Evolutionary conservation across 2,329 filamentous ascomycete genomes (phyloP).

Genomic region (Calcarisporium arbuscula): DNA sequence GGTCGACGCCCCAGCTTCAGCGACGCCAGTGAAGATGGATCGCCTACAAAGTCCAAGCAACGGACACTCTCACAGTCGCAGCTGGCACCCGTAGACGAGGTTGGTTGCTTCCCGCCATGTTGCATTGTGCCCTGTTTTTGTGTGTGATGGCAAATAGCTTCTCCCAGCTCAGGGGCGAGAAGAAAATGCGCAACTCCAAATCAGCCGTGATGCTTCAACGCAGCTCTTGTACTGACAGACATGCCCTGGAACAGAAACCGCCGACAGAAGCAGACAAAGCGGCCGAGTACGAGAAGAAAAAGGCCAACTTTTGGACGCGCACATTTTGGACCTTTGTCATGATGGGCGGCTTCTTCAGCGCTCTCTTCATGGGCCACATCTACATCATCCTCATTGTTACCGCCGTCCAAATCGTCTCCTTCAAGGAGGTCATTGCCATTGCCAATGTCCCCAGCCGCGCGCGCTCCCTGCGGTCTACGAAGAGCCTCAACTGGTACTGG

Average conservation of each 20-base stretch:
- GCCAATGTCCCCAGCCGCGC: conserved; percentile 89
- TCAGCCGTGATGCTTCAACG: no score
- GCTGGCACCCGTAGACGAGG: conserved; percentile 29
- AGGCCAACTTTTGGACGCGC: conserved; percentile 92
- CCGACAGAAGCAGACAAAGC: conserved; percentile 33
- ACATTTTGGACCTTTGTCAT: conserved; percentile 98
- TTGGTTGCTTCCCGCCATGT: conserved; percentile 13
- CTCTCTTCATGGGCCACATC: conserved; percentile 93
- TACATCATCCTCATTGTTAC: conserved; percentile 95
- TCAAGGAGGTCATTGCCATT: conserved; percentile 99
- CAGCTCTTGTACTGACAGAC: conserved; percentile 14
- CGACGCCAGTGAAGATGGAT: conserved; percentile 55
- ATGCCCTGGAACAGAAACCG: conserved; percentile 29
- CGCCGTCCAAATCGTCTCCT: conserved; percentile 89
- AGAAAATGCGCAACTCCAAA: background rate
- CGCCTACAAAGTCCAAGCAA: conserved; percentile 23
- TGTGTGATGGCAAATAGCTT: no score
- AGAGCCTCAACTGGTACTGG: conserved; percentile 98
- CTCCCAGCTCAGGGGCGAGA: no score
- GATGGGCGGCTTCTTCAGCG: conserved; percentile 86
- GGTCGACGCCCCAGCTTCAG: conserved; percentile 65
- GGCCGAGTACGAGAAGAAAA: conserved; percentile 93
- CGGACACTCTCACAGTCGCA: conserved; percentile 19
- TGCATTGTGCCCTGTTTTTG: background rate
- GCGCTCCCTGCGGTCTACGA: conserved; percentile 85